Evolutionary conservation across 371 early-diverging fungal genomes (phyloP).

Genomic region (Apophysomyces ossiformis): DNA sequence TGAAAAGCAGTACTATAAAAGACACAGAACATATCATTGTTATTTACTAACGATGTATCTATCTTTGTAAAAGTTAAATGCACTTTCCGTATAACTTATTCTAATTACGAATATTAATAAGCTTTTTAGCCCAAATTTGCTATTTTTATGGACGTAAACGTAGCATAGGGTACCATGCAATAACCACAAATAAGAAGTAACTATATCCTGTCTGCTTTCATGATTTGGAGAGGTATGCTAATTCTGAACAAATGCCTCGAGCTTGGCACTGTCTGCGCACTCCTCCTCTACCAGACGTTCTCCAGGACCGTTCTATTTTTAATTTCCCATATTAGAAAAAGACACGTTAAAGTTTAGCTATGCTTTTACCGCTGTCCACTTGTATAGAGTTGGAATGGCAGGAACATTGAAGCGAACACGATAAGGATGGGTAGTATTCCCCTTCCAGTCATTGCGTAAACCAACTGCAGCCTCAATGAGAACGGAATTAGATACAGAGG

Average conservation of each 20-base stretch:
- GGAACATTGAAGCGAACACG: slow-evolving; percentile 50
- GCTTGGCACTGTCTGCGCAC: slow-evolving; percentile 48
- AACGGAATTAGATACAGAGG: slow-evolving; percentile 42
- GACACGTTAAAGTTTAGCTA: neutral
- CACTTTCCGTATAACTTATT: too few relatives aligned
- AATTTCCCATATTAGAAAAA: neutral
- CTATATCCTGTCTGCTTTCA: too few relatives aligned
- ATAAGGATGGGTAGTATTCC: slow-evolving; percentile 48
- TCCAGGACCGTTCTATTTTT: slow-evolving; percentile 41
- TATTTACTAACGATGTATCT: too few relatives aligned
- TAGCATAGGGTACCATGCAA: too few relatives aligned
- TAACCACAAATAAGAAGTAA: too few relatives aligned
- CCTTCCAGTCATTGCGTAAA: slow-evolving; percentile 60
- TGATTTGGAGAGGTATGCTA: neutral
- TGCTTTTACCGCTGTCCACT: slow-evolving; percentile 55
- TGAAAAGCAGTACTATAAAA: too few relatives aligned
- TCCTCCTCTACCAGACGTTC: slow-evolving; percentile 54
- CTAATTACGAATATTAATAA: too few relatives aligned
- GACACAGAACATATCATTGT: too few relatives aligned
- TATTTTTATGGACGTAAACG: too few relatives aligned
- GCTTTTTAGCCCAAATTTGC: too few relatives aligned
- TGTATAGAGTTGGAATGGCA: slow-evolving; percentile 62
- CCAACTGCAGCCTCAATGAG: slow-evolving; percentile 61
- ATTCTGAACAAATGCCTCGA: slow-evolving; percentile 41
- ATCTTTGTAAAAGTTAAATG: too few relatives aligned